Evolutionary conservation across 306 rosid genomes (phyloP), one percentile per base, ranked within the genome.

Genomic region (Pterocarpus macrocarpus): DNA sequence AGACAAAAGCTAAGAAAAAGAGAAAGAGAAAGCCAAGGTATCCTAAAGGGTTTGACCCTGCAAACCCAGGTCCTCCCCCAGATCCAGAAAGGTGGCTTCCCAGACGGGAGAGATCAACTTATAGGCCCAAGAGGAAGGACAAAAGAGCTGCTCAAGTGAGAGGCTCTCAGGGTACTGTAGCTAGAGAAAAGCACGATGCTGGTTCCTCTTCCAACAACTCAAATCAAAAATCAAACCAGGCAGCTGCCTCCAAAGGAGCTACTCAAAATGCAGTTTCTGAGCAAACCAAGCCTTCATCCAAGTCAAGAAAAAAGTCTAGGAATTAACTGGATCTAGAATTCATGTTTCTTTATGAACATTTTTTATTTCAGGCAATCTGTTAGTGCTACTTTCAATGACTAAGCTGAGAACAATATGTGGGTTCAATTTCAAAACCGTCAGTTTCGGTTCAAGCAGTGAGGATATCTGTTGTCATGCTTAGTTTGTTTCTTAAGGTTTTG

Each of bases 21-120:
- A 88, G 99, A 83, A 93, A 93, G 92, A 92, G 99, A 90, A 96
- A 96, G 91, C 98, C 97, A 58, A 91, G 80, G 87, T 96, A 96
- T 85, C 99, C 98, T 44, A 96, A 92, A 87, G 98, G 99, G 79
- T 96, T 88, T 81, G 97, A 96, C 82, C 98, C 97, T 6, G 94
- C 91, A 13, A 96, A 93, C 78, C 98, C 98, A 41, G 99, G 99
- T 77, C 97, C 99, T 63, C 94, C 94, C 34, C 99, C 98, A 3
- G 99, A 96, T 82, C 99, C 99, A 13, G 98, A 93, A 80, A 89
- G 99, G 81, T 96, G 99, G 99, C 99, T 96, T 82, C 99, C 99
- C 10, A 96, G 80, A 91, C 88, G 98, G 79, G 98, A 96, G 77
- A 91, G 99, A 71, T 96, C 99, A 14, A 92, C 94, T 63, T 96